A percentile compares a stretch with the other conserved stretches of the same genome.
Evolutionary conservation across 768 basidiomycete species (phyloP).

Genomic region (Psilocybe cubensis): DNA sequence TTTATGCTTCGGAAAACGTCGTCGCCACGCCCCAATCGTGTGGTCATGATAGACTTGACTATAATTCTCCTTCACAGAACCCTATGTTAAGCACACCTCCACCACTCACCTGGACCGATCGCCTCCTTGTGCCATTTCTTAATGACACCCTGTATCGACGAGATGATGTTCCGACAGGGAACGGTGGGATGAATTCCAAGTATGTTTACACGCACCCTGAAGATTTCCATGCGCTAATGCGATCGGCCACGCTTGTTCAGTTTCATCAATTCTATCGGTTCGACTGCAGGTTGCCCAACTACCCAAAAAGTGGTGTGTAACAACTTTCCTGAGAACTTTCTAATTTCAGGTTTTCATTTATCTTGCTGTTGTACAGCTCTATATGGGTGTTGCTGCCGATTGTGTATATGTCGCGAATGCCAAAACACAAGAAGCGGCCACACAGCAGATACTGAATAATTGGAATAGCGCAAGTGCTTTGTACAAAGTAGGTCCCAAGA

Average conservation of each 20-base stretch:
- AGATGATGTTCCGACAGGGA: constrained; percentile 60
- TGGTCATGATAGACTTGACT: constrained; percentile 69
- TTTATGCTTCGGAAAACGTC: constrained; percentile 17
- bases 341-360: constrained; percentile 2
- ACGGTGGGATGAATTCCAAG: constrained; percentile 57
- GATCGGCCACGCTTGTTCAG: constrained; percentile 38
- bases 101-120: constrained; percentile 40
- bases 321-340: neutral
- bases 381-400: constrained; percentile 89
- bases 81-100: constrained; percentile 45
- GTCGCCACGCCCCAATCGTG: constrained; percentile 51
- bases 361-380: constrained; percentile 41
- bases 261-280: constrained; percentile 71
- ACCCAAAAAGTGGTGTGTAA: constrained; percentile 66
- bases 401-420: constrained; percentile 76
- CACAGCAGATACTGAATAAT: constrained; percentile 72
- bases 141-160: constrained; percentile 45
- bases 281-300: constrained; percentile 70
- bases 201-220: constrained; percentile 31
- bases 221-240: neutral
- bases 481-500: constrained; percentile 55
- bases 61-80: constrained; percentile 65
- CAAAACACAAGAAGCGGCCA: constrained; percentile 66
- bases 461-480: constrained; percentile 80
- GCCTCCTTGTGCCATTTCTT: constrained; percentile 38